Conservation (phyloP, 176 grass and related monocot genomes). For the Metroxylon sagu region DNA sequence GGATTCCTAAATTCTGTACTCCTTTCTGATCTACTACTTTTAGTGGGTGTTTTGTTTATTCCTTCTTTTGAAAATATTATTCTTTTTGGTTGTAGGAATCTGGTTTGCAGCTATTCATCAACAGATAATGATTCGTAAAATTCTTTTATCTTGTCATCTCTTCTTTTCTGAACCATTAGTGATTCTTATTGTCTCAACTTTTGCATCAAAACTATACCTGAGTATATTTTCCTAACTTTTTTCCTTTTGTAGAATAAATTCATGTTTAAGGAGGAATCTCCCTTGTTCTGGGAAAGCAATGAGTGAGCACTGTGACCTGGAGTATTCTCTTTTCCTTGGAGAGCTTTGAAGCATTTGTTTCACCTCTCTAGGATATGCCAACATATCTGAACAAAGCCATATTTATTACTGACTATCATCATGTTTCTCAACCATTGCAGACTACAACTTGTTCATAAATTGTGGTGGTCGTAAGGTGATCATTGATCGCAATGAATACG, state of each 20-base stretch:
- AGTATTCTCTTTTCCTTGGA: too few relatives aligned
- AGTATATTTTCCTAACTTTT: neutral
- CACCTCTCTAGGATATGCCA: too few relatives aligned
- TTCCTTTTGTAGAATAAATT: neutral
- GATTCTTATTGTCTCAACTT: too few relatives aligned
- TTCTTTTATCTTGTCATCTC: neutral
- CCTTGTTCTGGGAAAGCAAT: conserved; percentile 2
- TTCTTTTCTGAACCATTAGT: too few relatives aligned
- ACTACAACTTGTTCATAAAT: conserved; percentile 13
- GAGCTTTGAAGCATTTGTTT: too few relatives aligned
- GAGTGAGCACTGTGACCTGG: neutral
- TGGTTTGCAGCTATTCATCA: conserved; percentile 15
- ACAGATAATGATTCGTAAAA: neutral
- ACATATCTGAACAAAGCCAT: too few relatives aligned
- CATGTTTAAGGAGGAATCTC: conserved; percentile 16
- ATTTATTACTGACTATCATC: too few relatives aligned
- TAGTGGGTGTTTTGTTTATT: too few relatives aligned
- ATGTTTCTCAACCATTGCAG: neutral
- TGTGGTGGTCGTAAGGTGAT: neutral
- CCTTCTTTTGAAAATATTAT: neutral
- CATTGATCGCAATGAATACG: neutral
- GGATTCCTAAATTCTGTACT: neutral
- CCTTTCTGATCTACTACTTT: too few relatives aligned
- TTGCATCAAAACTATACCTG: too few relatives aligned
- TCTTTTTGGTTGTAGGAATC: conserved; percentile 1